Evolutionary conservation across 768 basidiomycete species (phyloP).

Genomic region (Russula griseocarnosa): DNA sequence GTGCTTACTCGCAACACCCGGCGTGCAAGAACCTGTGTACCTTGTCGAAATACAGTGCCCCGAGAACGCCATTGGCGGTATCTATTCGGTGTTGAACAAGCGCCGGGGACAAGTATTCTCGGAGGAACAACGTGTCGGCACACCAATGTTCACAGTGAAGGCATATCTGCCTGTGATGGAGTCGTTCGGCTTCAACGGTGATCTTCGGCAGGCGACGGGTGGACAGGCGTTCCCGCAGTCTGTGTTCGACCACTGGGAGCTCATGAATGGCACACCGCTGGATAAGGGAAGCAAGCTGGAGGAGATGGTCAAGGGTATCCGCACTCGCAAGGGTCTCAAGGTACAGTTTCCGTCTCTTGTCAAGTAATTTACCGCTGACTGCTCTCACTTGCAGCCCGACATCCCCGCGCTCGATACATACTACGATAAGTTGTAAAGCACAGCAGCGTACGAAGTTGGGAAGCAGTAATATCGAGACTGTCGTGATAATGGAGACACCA

Average conservation of each 20-base stretch:
- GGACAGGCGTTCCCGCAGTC: conserved; percentile 98
- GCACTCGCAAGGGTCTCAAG: conserved; percentile 94
- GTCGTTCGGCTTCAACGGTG: conserved; percentile 97
- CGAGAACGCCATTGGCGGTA: conserved; percentile 95
- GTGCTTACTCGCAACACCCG: conserved; percentile 83
- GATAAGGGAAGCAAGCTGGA: conserved; percentile 93
- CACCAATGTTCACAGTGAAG: conserved; percentile 99
- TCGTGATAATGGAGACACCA: conserved; percentile 9
- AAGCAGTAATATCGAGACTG: conserved; percentile 14
- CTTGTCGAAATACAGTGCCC: conserved; percentile 98
- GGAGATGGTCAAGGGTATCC: conserved; percentile 75
- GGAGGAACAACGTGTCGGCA: conserved; percentile 94
- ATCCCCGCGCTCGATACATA: conserved; percentile 84
- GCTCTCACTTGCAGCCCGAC: conserved; percentile 56
- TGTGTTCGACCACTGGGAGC: conserved; percentile 91
- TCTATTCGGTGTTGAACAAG: conserved; percentile 91
- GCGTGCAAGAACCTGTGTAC: conserved; percentile 95
- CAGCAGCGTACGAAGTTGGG: conserved; percentile 3
- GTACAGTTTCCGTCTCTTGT: conserved; percentile 34
- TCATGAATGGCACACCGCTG: conserved; percentile 75
- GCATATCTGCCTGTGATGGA: conserved; percentile 89
- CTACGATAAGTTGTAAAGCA: conserved; percentile 85
- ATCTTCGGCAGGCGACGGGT: conserved; percentile 84
- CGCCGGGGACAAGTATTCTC: conserved; percentile 98
- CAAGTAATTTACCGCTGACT: conserved; percentile 25